These are phyloP conservation scores for sorghum (Sorghum bicolor) DNA, from an alignment of 176 grass and related monocot species.

Conservation along the genomic window DNA sequence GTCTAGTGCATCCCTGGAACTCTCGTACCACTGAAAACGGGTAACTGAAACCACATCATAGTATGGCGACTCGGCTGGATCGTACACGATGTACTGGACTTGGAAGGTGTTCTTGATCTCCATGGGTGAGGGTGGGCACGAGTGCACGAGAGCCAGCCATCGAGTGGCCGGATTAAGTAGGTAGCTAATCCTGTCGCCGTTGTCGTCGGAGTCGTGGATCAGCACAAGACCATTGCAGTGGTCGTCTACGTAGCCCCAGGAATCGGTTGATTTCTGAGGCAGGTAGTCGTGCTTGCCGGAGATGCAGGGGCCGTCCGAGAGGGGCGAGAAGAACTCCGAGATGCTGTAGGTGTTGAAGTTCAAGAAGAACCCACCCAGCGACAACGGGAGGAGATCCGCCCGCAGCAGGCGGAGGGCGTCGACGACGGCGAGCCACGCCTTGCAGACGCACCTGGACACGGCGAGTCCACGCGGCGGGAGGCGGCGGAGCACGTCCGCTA, in stretches of 20 bases:
- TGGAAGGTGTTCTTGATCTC: neutral
- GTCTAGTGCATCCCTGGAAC: neutral
- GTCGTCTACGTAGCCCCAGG: neutral
- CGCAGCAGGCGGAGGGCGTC: no score
- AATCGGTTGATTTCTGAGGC: no score
- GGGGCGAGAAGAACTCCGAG: no score
- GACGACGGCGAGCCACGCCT: no score
- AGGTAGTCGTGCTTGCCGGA: no score
- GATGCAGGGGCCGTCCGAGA: no score
- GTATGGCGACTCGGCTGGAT: neutral
- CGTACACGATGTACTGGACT: neutral
- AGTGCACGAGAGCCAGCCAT: neutral
- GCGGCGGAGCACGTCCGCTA: no score
- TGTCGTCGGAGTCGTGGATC: neutral
- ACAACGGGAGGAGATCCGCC: no score
- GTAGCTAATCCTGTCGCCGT: neutral
- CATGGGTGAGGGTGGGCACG: neutral
- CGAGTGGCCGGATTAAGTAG: neutral
- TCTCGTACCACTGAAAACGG: neutral
- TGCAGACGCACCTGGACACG: no score
- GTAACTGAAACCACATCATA: neutral
- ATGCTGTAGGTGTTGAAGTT: no score
- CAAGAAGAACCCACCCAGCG: no score
- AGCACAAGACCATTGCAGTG: conserved; percentile 18
- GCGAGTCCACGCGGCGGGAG: no score